Conservation (phyloP, 805 yeast genomes). For the Diddensiella santjacobensis region DNA sequence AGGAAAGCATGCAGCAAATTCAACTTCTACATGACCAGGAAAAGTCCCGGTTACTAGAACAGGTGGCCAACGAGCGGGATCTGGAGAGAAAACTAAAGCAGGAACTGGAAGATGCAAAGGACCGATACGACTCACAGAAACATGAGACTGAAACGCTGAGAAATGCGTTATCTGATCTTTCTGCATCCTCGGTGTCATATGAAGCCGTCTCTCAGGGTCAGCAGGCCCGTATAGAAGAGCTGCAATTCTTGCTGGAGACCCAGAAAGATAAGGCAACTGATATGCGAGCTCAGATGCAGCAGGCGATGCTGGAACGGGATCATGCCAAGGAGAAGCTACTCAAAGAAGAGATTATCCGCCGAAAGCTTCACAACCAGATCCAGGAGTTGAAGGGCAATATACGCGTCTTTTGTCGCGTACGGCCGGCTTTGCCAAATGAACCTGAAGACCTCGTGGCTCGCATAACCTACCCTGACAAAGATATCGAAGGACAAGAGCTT, state of each 20-base stretch:
- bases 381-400: conserved; percentile 92
- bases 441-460: conserved; percentile 28
- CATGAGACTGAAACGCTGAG: conserved; percentile 29
- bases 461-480: conserved; percentile 34
- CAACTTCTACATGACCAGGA: conserved; percentile 27
- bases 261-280: conserved; percentile 22
- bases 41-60: conserved; percentile 27
- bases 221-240: conserved; percentile 20
- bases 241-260: conserved; percentile 18
- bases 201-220: conserved; percentile 21
- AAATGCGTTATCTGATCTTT: conserved; percentile 31
- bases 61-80: conserved; percentile 11
- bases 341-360: conserved; percentile 52
- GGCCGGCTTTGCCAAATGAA: conserved; percentile 47
- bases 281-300: conserved; percentile 19
- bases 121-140: conserved; percentile 27
- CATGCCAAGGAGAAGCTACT: conserved; percentile 39
- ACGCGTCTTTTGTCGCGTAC: conserved; percentile 80
- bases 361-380: conserved; percentile 64
- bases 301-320: conserved; percentile 33
- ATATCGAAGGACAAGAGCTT: conserved; percentile 25
- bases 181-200: conserved; percentile 22
- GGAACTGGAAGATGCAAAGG: conserved; percentile 23
- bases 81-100: conserved; percentile 14
- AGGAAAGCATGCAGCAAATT: conserved; percentile 30